Conservation (phyloP, 345 rosid species). For the Salix brachista region DNA sequence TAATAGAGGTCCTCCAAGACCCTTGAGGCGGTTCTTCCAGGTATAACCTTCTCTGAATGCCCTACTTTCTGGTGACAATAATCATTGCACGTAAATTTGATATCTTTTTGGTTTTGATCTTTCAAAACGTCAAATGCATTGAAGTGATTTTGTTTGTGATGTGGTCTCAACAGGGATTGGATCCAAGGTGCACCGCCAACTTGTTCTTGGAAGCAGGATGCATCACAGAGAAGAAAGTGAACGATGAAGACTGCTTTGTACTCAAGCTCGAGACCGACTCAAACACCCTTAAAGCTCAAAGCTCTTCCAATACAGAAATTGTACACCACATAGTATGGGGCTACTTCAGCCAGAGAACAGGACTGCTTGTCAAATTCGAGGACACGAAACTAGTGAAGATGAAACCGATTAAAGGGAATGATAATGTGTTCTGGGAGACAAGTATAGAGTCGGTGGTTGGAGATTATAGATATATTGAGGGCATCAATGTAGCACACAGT, state of each 20-base stretch:
- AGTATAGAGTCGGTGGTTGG: conserved; percentile 57
- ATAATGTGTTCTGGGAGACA: conserved; percentile 72
- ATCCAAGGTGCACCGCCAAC: conserved; percentile 77
- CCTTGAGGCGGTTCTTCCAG: conserved; percentile 89
- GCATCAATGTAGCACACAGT: conserved; percentile 66
- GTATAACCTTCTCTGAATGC: conserved; percentile 20
- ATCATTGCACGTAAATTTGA: neutral
- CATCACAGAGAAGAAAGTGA: conserved; percentile 56
- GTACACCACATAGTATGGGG: conserved; percentile 89
- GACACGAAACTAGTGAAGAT: conserved; percentile 71
- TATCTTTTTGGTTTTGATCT: neutral
- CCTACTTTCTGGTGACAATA: neutral
- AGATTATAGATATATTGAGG: conserved; percentile 61
- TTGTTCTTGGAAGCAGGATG: conserved; percentile 67
- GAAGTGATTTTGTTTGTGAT: neutral
- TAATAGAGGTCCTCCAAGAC: conserved; percentile 76
- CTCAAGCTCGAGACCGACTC: conserved; percentile 63
- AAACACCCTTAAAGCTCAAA: conserved; percentile 51
- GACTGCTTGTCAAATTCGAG: conserved; percentile 61
- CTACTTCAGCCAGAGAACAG: conserved; percentile 84
- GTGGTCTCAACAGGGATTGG: conserved; percentile 53
- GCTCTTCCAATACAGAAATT: conserved; percentile 64
- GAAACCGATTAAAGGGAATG: conserved; percentile 41
- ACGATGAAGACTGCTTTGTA: conserved; percentile 63
- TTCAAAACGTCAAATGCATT: neutral